phyloP scores from a whole-genome alignment of 306 rosid species.

The Trifolium subterraneum region DNA sequence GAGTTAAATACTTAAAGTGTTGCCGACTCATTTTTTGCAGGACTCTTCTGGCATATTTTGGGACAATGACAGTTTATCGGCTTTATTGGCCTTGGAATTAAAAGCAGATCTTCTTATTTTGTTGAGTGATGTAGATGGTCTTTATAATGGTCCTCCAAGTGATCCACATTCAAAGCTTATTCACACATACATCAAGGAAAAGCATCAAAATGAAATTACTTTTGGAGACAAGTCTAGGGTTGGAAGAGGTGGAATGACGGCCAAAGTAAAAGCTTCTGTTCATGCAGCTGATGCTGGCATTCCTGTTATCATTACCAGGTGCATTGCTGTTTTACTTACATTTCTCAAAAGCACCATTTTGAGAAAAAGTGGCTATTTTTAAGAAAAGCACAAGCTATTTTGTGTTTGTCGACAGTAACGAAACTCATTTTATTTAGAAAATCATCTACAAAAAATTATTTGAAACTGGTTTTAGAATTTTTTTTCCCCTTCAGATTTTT shows the following conservation, averaged over 20 bases:
- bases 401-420: no score
- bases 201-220: slow-evolving; percentile 88
- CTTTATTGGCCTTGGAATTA: slow-evolving; percentile 91
- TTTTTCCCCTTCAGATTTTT: no score
- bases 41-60: slow-evolving; percentile 99
- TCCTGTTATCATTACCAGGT: slow-evolving; percentile 98
- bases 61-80: slow-evolving; percentile 99
- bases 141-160: slow-evolving; percentile 97
- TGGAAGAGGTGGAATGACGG: slow-evolving; percentile 99
- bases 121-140: slow-evolving; percentile 97
- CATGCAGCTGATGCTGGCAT: slow-evolving; percentile 92
- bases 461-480: no score
- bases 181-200: slow-evolving; percentile 88
- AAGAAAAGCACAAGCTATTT: no score
- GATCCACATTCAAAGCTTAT: slow-evolving; percentile 89
- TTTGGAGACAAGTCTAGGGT: slow-evolving; percentile 98
- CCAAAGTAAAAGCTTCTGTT: slow-evolving; percentile 94
- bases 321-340: slow-evolving; percentile 24
- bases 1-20: slow-evolving; percentile 25
- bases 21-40: slow-evolving; percentile 51
- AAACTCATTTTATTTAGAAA: no score
- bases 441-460: no score
- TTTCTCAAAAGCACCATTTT: slow-evolving; percentile 28
- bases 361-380: no score
- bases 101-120: slow-evolving; percentile 96